Percentiles rank a stretch among this genome's conserved stretches.
phyloP scores from a whole-genome alignment of 2,329 filamentous ascomycete genomes.

The Waltergamsia citrina region DNA sequence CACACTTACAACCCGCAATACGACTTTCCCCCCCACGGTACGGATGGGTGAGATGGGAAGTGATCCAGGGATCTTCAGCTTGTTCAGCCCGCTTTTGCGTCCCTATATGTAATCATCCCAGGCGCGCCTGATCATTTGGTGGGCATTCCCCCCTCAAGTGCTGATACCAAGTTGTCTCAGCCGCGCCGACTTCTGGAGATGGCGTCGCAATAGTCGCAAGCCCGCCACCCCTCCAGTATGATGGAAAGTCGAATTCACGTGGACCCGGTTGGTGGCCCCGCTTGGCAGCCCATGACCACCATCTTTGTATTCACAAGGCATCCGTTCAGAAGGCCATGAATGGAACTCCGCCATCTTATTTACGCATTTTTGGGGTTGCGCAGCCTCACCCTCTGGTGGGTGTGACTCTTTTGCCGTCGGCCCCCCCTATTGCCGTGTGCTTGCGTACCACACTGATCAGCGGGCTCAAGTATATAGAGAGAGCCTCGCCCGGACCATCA shows the following conservation, averaged over 20 bases:
- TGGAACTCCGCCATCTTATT: slow-evolving; percentile 1
- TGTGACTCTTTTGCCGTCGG: not conserved
- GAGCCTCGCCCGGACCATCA: not conserved
- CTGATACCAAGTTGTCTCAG: too few species aligned
- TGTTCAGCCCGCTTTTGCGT: too few species aligned
- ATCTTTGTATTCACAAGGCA: slow-evolving; percentile 14
- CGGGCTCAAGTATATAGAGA: not conserved
- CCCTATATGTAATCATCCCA: too few species aligned
- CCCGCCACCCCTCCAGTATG: not conserved
- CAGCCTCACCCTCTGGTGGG: slow-evolving; percentile 1
- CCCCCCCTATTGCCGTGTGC: not conserved
- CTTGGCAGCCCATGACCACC: slow-evolving; percentile 13
- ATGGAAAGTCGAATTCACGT: slow-evolving; percentile 9
- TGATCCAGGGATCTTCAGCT: too few species aligned
- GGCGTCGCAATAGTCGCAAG: slow-evolving; percentile 1
- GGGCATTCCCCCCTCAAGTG: too few species aligned
- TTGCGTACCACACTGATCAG: not conserved
- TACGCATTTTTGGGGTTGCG: not conserved
- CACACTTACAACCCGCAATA: too few species aligned
- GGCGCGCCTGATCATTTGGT: too few species aligned
- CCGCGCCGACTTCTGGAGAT: too few species aligned
- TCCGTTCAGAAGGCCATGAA: slow-evolving; percentile 6
- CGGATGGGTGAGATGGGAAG: too few species aligned
- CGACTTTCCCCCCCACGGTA: too few species aligned
- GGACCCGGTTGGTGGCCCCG: slow-evolving; percentile 9